Base-by-base conservation (phyloP, 352 stramenopile genomes). In the Phytophthora sansomeana region DNA sequence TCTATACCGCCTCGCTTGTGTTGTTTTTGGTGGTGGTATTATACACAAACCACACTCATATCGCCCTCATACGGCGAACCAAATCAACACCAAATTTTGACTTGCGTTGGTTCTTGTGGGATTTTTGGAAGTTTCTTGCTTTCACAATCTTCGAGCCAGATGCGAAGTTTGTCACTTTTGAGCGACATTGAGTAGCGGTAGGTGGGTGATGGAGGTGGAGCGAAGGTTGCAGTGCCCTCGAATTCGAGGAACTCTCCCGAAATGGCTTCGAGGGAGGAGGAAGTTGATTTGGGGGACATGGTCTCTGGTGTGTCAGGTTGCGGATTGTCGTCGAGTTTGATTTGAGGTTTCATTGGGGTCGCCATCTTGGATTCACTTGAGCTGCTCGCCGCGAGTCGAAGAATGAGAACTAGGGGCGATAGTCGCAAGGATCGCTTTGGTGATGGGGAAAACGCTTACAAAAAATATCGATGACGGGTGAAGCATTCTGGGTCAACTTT, bases 91-190 rank as follows among this genome's bases (percentile, higher is more conserved):
- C 7, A 46, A n/a, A n/a, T n/a, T n/a, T 19, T 69, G n/a, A n/a
- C n/a, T n/a, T n/a, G n/a, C n/a, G n/a, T n/a, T n/a, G n/a, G n/a
- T n/a, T n/a, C n/a, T n/a, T n/a, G n/a, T n/a, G n/a, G n/a, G n/a
- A n/a, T n/a, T n/a, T n/a, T n/a, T n/a, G n/a, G n/a, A n/a, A n/a
- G 52, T 49, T 63, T 63, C 29, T 58, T 69, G 32, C 28, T 63
- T 13, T 33, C 39, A 13, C 44, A 39, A 29, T 69, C 29, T 33
- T 69, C 61, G n/a, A 69, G 39, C 14, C 17, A 69, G 33, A 63
- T 58, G 7, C 52, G 55, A 16, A 69, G 39, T 30, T 69, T 58
- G 14, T 39, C 52, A 3, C 24, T 35, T 13, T 58, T 30, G 6
- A 69, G 46, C 0, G 33, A 38, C 17, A 57, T 30, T 4, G n/a